phyloP scores from a whole-genome alignment of 768 basidiomycete genomes.

The Hygrophorus pudorinus region DNA sequence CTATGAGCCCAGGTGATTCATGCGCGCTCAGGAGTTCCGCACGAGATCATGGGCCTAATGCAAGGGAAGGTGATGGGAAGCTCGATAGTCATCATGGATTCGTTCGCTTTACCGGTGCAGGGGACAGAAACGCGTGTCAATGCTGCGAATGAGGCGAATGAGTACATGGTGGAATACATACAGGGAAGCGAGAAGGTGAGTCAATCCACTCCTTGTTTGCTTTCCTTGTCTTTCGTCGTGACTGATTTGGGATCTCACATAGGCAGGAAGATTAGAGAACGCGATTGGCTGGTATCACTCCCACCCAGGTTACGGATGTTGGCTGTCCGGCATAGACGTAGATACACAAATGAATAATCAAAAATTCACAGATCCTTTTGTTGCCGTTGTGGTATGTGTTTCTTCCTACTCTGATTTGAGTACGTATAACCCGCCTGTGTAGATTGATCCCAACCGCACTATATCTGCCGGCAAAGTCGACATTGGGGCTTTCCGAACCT shows the following conservation, averaged over 20 bases:
- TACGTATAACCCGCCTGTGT: background rate
- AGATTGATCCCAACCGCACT: conserved; percentile 98
- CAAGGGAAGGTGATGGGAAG: conserved; percentile 87
- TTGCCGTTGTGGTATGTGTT: conserved; percentile 82
- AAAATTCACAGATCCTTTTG: conserved; percentile 90
- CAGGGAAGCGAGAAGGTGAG: conserved; percentile 70
- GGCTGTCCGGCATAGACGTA: conserved; percentile 98
- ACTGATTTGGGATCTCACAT: background rate
- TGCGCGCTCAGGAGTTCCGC: conserved; percentile 91
- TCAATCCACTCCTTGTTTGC: background rate
- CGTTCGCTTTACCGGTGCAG: conserved; percentile 93
- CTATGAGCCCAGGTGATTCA: conserved; percentile 72
- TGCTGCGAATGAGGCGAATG: conserved; percentile 89
- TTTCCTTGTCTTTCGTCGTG: background rate
- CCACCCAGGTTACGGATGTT: conserved; percentile 98
- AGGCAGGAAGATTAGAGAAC: conserved; percentile 82
- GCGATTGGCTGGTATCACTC: conserved; percentile 98
- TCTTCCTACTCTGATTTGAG: background rate
- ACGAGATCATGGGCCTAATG: conserved; percentile 99
- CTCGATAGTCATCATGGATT: conserved; percentile 83
- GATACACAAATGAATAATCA: conserved; percentile 95
- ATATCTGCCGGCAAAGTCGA: conserved; percentile 98
- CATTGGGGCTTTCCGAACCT: conserved; percentile 97
- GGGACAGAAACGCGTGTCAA: conserved; percentile 98
- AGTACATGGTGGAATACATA: conserved; percentile 96